A percentile compares a stretch with the other conserved stretches of the same genome.
Evolutionary conservation across 163 green algal species (phyloP).

Genomic region (Smithsoniella earleae): DNA sequence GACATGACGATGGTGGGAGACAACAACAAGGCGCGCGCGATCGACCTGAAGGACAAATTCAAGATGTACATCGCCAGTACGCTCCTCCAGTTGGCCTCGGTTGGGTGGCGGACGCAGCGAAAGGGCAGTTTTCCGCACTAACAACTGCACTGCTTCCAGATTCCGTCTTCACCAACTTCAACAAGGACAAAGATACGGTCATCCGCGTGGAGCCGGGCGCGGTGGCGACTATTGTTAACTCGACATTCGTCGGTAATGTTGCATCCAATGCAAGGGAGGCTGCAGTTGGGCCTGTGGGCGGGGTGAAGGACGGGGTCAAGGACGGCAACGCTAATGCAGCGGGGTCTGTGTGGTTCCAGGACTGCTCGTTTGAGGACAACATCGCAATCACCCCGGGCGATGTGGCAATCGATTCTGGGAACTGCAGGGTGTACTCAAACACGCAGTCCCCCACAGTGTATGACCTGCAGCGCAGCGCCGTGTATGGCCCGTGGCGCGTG

Average conservation of each 20-base stretch:
- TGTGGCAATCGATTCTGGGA: neutral
- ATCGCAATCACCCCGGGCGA: neutral
- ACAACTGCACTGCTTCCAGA: conserved; percentile 7
- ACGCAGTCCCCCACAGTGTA: neutral
- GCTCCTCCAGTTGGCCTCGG: neutral
- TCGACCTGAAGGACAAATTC: conserved; percentile 39
- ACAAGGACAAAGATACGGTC: neutral
- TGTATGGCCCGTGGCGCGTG: neutral
- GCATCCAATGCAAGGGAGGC: neutral
- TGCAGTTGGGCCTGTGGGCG: neutral
- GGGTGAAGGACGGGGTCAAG: neutral
- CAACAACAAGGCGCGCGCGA: conserved; percentile 27
- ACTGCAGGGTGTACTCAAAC: neutral
- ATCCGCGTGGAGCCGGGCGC: neutral
- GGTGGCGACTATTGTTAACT: neutral
- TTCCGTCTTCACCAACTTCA: neutral
- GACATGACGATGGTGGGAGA: conserved; percentile 17
- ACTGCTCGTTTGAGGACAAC: neutral
- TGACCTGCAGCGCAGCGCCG: neutral
- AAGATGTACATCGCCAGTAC: conserved; percentile 16
- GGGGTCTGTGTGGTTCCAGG: neutral
- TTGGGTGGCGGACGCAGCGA: neutral
- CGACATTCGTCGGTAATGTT: neutral
- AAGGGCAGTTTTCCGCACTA: neutral
- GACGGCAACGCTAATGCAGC: neutral